Evolutionary conservation across 805 yeast genomes (phyloP), one percentile per base, ranked within the genome.

Genomic region (Myxozyma sirexii): DNA sequence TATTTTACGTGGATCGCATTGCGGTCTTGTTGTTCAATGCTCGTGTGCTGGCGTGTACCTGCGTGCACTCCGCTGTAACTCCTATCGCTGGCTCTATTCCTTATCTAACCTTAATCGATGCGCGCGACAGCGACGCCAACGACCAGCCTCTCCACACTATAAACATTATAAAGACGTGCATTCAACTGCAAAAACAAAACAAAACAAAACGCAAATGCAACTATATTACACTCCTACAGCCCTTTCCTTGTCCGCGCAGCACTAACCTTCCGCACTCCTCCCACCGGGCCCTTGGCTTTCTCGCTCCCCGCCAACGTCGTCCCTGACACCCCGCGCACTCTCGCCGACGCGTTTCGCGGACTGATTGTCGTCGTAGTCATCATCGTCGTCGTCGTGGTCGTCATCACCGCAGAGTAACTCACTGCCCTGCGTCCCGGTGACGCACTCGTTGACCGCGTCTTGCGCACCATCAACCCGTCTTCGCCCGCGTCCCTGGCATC

Each of bases 321-420:
- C 5, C 59, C 62, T 17, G 64, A 58, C 10, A n/a, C 52, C 4
- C 52, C 59, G 3, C 59, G n/a, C n/a, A 41, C 41, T 19, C 50
- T n/a, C 15, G 50, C 50, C 17, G 43, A 47, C 12, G 54, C 24
- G 13, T 33, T 49, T 19, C 54, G 49, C 5, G 54, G 48, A 12
- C 47, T 42, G 6, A 50, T 46, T 2, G 57, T 59, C 3, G 61
- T 53, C 5, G 64, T 53, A 4, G 63, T 61, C 45, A 56, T 60
- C 46, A 54, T 57, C 21, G 51, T 43, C 19, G 62, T 61, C 12
- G 63, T 58, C 21, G 66, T 62, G 13, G 60, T 54, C 23, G 54
- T 57, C 45, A 63, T 62, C 38, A 62, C 61, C 4, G 66, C 66
- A 15, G 66, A 62, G 43, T 48, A 59, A 38, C 66, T 62, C 10